Base-by-base conservation (phyloP, 441 rosid genomes). In the Adansonia rubrostipa region DNA sequence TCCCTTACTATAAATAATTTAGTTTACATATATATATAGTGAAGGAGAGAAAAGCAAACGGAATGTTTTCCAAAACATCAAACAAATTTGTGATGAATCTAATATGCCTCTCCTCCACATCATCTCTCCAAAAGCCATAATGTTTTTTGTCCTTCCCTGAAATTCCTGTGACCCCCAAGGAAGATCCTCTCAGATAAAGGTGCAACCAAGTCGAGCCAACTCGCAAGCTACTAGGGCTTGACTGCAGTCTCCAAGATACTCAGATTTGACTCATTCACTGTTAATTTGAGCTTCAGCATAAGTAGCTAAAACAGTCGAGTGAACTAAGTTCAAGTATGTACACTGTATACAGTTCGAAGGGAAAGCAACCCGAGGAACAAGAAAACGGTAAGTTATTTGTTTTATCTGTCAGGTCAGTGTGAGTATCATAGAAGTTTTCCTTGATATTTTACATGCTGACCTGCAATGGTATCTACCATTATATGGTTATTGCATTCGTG, bases 311-410 rank as follows among this genome's bases (percentile, higher is more conserved):
- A 20, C 1, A 20, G 42, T 47, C 10, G 13, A 48, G 42, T 13
- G 11, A 69, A 42, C 73, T 33, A 44, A 22, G 58, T 69, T 48
- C 20, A 69, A 48, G 20, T 47, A 69, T 0, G 11, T 69, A 69
- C 57, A 47, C 40, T 17, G 22, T 47, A 69, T 6, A 69, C 57
- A 47, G 33, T 22, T 11, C 14, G 10, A 24, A 69, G 69, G 20
- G 15, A 47, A 69, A 47, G 0, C 42, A 22, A 69, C 19, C 19
- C 11, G 20, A 69, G 6, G 58, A 48, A 69, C 73, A 69, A 13
- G 42, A 48, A 48, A 69, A 48, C 11, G 73, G 22, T 45, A 48
- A 69, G 40, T 69, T 20, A 69, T 47, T 13, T 69, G 65, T 9
- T 20, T 60, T 60, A 11, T 33, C 22, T 60, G 64, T 22, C 36